Base-by-base conservation (phyloP, 257 asterid genomes). In the Capsicum pubescens region DNA sequence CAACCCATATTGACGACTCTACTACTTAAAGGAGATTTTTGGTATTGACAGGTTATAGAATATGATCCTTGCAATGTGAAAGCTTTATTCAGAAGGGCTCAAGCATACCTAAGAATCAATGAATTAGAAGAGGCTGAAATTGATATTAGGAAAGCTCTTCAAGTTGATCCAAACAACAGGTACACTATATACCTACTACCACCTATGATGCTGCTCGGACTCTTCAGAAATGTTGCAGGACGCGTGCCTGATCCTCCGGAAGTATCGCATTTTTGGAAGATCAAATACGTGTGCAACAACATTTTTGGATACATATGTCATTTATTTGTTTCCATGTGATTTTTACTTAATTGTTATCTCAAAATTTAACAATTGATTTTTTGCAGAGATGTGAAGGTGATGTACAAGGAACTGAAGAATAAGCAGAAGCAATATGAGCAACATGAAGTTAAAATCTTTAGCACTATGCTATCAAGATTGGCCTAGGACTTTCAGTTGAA, bases 11-110 rank as follows among this genome's bases (percentile, higher is more conserved):
- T 26, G 1, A 26, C 32, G 32, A 26, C 32, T 26, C 32, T 26
- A 26, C 42, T 39, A 39, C 5, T 21, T 3, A 48, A 48, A 11
- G 10, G 11, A n/a, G 6, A n/a, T 72, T 10, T 19, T 19, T 74
- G 19, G 59, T 76, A 7, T 21, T 3, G 42, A 59, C 89, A 91
- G 94, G 94, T 79, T 9, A 84, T 92, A 46, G 93, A 91, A 66
- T 66, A 87, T 14, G 92, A 91, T 84, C 84, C 92, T 4, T 78
- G 19, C 35, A 90, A 88, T 55, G 84, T 89, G 26, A 91, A 93
- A 85, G 97, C 97, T 17, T 86, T 93, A 17, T 93, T 87, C 50
- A 87, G 93, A 90, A 87, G 97, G 88, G 84, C 94, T 3, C 90
- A 91, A 60, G 94, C 94, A 44, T 86, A 87, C 55, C 56, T 88